These are phyloP conservation scores for Agrostemma githago DNA, from an alignment of 148 eudicot species.

Conservation along the genomic window DNA sequence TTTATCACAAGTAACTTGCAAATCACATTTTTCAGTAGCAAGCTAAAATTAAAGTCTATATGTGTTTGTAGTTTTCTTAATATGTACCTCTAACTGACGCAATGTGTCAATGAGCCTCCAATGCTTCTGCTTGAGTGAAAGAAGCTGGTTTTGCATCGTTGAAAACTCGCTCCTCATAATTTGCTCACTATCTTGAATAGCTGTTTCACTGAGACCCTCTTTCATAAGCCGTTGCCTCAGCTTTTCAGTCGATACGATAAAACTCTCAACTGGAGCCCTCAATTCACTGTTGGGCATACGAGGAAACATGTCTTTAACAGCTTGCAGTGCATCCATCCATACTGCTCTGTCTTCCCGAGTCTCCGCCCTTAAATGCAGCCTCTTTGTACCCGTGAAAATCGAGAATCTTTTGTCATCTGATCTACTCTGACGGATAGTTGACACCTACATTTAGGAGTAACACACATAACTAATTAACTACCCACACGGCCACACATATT, in stretches of 20 bases:
- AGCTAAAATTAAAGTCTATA: conserved; percentile 28
- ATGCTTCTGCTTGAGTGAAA: conserved; percentile 74
- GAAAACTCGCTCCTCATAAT: conserved; percentile 73
- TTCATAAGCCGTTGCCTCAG: conserved; percentile 61
- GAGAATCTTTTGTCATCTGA: conserved; percentile 93
- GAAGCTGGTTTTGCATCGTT: conserved; percentile 59
- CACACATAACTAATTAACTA: not conserved
- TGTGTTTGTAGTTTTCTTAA: conserved; percentile 26
- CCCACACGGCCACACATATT: not conserved
- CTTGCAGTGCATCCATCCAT: conserved; percentile 86
- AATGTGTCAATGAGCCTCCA: conserved; percentile 61
- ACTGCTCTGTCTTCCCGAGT: conserved; percentile 61
- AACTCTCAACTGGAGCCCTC: conserved; percentile 53
- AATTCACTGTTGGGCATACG: conserved; percentile 74
- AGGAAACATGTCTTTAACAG: conserved; percentile 86
- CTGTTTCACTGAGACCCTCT: conserved; percentile 67
- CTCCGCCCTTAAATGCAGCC: conserved; percentile 82
- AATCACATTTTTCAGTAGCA: conserved; percentile 2
- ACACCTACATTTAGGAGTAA: conserved; percentile 39
- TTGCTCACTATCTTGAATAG: conserved; percentile 67
- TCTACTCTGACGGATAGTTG: conserved; percentile 75
- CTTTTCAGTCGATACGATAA: conserved; percentile 59
- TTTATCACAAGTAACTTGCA: no score
- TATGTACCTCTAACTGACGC: conserved; percentile 82
- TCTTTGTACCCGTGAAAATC: conserved; percentile 85